A percentile compares a stretch with the other conserved stretches of the same genome.
Conservation (phyloP, 495 filamentous ascomycete species). For the Aspergillus incahuasiensis region DNA sequence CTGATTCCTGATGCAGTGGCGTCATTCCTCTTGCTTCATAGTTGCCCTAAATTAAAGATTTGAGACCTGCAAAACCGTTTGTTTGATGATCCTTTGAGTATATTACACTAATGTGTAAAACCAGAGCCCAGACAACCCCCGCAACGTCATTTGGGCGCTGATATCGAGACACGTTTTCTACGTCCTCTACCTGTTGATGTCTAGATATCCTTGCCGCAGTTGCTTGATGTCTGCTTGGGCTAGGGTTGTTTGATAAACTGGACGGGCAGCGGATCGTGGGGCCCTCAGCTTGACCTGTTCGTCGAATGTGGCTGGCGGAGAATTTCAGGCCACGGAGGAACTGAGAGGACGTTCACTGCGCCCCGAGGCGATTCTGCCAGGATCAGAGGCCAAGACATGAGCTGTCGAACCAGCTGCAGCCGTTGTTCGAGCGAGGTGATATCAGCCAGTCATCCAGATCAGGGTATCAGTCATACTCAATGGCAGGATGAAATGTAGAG, state of each 20-base stretch:
- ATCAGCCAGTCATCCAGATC: background rate
- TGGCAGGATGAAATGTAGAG: background rate
- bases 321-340: slow-evolving; percentile 2
- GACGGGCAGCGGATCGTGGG: too few relatives aligned
- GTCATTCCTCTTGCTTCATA: slow-evolving; percentile 18
- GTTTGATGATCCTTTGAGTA: background rate
- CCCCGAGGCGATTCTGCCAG: background rate
- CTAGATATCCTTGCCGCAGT: background rate
- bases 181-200: background rate
- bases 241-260: too few relatives aligned
- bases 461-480: background rate
- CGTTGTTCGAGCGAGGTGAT: background rate
- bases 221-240: background rate
- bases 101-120: too few relatives aligned
- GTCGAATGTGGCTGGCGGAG: background rate
- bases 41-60: slow-evolving; percentile 9
- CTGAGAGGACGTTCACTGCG: background rate
- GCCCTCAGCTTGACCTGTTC: background rate
- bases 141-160: background rate
- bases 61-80: background rate
- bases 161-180: too few relatives aligned
- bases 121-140: too few relatives aligned
- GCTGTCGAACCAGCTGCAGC: slow-evolving; percentile 1
- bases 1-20: background rate
- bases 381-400: slow-evolving; percentile 2